A percentile compares a stretch with the other conserved stretches of the same genome.
Evolutionary conservation across 2,329 filamentous ascomycete species (phyloP).

Genomic region (Chalara sp.): DNA sequence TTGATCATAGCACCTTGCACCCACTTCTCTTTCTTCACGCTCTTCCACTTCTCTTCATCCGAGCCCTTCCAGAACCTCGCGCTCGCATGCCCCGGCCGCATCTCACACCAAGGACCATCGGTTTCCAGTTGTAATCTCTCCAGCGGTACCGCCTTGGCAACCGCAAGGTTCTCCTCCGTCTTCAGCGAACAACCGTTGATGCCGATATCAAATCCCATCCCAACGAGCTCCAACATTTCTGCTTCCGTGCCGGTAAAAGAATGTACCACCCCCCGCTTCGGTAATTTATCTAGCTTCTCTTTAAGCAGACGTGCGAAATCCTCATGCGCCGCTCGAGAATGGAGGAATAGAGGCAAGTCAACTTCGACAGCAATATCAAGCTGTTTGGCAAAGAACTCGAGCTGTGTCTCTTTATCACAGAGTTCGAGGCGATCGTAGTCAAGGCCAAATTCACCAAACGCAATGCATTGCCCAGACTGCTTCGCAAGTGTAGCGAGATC

Average conservation of each 20-base stretch:
- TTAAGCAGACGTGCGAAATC: conserved; percentile 75
- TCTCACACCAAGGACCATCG: conserved; percentile 96
- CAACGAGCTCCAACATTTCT: conserved; percentile 77
- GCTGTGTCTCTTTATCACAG: conserved; percentile 70
- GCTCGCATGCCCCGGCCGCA: conserved; percentile 80
- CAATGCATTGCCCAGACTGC: conserved; percentile 43
- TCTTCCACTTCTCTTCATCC: conserved; percentile 52
- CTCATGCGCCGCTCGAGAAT: conserved; percentile 77
- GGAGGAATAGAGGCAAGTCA: conserved; percentile 81
- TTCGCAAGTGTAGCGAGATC: conserved; percentile 51
- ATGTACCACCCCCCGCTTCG: conserved; percentile 79
- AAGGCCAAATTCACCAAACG: conserved; percentile 91
- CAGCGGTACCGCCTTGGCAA: conserved; percentile 73
- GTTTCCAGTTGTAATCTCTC: conserved; percentile 89
- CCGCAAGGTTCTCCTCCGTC: conserved; percentile 81
- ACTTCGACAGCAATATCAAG: conserved; percentile 36
- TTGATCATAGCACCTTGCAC: conserved; percentile 83
- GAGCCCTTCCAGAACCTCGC: conserved; percentile 20
- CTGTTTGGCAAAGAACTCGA: conserved; percentile 80
- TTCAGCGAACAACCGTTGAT: conserved; percentile 96
- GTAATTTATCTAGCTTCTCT: conserved; percentile 55
- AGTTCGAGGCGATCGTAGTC: conserved; percentile 91
- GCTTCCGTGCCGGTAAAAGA: conserved; percentile 85
- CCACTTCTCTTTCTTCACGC: conserved; percentile 96
- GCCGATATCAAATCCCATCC: conserved; percentile 81